Base-by-base conservation (phyloP, 345 rosid genomes). In the Dimocarpus longan region DNA sequence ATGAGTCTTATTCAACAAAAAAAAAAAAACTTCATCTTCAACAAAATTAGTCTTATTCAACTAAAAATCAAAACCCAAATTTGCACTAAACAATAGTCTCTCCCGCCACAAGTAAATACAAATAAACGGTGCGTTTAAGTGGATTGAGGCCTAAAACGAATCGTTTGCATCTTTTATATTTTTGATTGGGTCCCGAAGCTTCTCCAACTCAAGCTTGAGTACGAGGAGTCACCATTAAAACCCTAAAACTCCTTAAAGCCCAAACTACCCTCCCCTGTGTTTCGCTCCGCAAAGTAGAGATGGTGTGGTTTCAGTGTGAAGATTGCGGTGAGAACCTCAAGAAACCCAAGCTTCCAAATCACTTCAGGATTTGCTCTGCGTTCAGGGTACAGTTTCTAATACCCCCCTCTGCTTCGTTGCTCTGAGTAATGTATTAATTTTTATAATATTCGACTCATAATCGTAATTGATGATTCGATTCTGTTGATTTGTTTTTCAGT, bases 261-360 rank as follows among this genome's bases (percentile, higher is more conserved):
- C 37, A 32, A 73, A 13, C 13, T 8, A 10, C 13, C 60, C 4
- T 62, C 43, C 52, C 0, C 32, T 70, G 43, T n/a, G 22, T 8
- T 40, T 75, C 60, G 22, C 32, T 21, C 44, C 9, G 42, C 69
- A 79, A 56, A 73, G n/a, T 64, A 73, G 19, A 74, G 76, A 95
- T 95, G 98, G 98, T 95, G 80, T 95, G 99, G 99, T 93, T 95
- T 83, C 99, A 93, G 87, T 95, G 99, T 80, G 98, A 95, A 75
- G 99, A 92, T 69, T 95, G 98, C 70, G 99, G 99, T 18, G 97
- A 90, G 85, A 85, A 86, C 78, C 87, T 95, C 80, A 96, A 96
- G 95, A 96, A 96, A 70, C 99, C 99, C 42, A 96, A 95, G 87
- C 83, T 96, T 60, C 84, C 89, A 43, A 82, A 81, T 85, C 99